These are phyloP conservation scores for Penicillium taxi DNA, from an alignment of 495 filamentous ascomycete species.

Conservation along the genomic window DNA sequence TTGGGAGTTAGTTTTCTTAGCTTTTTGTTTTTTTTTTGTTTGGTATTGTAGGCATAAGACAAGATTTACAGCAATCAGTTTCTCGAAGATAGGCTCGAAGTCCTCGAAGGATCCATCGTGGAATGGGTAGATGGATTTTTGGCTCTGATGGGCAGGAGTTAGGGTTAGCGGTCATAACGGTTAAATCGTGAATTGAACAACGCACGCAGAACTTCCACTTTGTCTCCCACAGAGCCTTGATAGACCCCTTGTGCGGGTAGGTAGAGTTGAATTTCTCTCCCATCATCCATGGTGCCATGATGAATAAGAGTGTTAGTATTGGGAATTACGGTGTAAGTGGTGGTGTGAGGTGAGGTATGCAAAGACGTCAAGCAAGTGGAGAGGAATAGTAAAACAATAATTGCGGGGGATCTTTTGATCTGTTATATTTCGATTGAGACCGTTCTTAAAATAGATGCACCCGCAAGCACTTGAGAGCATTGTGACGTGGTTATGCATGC, in stretches of 20 bases:
- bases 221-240: slow-evolving; percentile 68
- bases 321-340: too few relatives aligned
- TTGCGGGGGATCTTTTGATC: slow-evolving; percentile 1
- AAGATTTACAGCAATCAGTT: slow-evolving; percentile 48
- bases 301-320: slow-evolving; percentile 5
- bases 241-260: slow-evolving; percentile 58
- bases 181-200: too few relatives aligned
- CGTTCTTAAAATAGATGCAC: slow-evolving; percentile 5
- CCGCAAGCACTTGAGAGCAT: too few relatives aligned
- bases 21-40: background rate
- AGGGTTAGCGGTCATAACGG: slow-evolving; percentile 4
- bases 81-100: slow-evolving; percentile 63
- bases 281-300: slow-evolving; percentile 28
- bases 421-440: background rate
- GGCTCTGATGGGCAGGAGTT: slow-evolving; percentile 36
- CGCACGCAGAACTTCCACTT: slow-evolving; percentile 69
- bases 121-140: slow-evolving; percentile 67
- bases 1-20: slow-evolving; percentile 1
- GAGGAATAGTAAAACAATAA: background rate
- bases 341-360: too few relatives aligned
- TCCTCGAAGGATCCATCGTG: slow-evolving; percentile 64
- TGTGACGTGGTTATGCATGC: slow-evolving; percentile 5
- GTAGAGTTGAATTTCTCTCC: slow-evolving; percentile 32
- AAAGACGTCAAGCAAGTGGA: too few relatives aligned
- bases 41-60: background rate